phyloP scores from a whole-genome alignment of 306 rosid genomes.

The Psophocarpus tetragonolobus region DNA sequence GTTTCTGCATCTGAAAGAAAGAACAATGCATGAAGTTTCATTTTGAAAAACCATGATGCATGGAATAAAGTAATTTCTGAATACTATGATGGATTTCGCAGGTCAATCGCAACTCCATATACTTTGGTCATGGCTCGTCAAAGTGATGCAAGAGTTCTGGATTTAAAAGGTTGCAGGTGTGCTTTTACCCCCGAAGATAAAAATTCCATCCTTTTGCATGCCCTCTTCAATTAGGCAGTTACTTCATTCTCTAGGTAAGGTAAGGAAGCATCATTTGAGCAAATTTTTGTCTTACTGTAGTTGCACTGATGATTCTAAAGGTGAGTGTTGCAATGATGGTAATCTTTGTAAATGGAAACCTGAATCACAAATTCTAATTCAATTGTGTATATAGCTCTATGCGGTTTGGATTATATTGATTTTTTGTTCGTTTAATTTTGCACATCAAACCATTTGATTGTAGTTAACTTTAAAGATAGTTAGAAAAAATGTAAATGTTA shows the following conservation, averaged over 20 bases:
- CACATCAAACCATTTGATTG: neutral
- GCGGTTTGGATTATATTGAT: conserved; percentile 4
- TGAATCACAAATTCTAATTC: conserved; percentile 33
- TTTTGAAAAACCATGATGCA: conserved; percentile 18
- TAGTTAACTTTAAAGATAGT: neutral
- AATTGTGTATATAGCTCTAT: conserved; percentile 33
- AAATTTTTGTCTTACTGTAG: neutral
- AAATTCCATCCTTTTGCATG: neutral
- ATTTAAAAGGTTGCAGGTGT: neutral
- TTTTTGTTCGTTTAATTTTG: neutral
- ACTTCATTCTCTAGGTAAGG: conserved; percentile 2
- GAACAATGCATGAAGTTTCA: neutral
- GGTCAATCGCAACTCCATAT: neutral
- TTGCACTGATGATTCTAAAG: conserved; percentile 16
- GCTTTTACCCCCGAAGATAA: neutral
- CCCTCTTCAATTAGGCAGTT: neutral
- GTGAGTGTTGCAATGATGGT: conserved; percentile 18
- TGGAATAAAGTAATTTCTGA: conserved; percentile 3
- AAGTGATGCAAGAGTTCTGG: conserved; percentile 11
- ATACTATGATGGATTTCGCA: neutral
- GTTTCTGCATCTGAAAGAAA: neutral
- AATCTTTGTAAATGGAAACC: conserved; percentile 40
- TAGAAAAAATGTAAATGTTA: neutral
- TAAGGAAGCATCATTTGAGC: conserved; percentile 16
- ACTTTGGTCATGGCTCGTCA: neutral